Conservation (phyloP, 2,329 filamentous ascomycete genomes). For the Pseudogymnoascus sp. region DNA sequence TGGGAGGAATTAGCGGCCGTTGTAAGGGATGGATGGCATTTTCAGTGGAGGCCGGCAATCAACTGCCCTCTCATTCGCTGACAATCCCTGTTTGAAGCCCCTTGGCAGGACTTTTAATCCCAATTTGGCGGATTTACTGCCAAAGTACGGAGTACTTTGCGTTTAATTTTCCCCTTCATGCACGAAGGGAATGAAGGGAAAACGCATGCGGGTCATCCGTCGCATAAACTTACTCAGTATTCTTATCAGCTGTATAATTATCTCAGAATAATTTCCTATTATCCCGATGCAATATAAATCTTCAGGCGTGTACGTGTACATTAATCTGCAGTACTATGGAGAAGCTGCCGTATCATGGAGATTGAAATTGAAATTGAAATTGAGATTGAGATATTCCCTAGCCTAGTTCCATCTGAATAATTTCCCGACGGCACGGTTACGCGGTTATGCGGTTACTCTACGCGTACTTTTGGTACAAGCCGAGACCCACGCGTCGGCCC, state of each 20-base stretch:
- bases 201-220: background rate
- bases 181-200: background rate
- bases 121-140: background rate
- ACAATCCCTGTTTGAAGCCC: background rate
- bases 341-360: background rate
- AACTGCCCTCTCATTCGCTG: background rate
- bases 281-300: background rate
- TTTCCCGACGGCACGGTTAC: background rate
- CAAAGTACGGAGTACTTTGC: background rate
- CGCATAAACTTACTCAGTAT: background rate
- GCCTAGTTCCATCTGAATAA: background rate
- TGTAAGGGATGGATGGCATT: constrained; percentile 3
- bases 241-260: background rate
- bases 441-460: background rate
- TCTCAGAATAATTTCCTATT: background rate
- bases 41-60: constrained; percentile 4
- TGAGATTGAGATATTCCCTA: constrained; percentile 5
- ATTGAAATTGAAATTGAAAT: constrained; percentile 1
- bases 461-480: background rate
- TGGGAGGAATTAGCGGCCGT: constrained; percentile 1
- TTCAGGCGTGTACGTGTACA: background rate
- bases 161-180: constrained; percentile 3
- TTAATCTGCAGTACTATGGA: background rate
- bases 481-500: background rate
- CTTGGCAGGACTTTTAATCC: constrained; percentile 1